A percentile compares a stretch with the other conserved stretches of the same genome.
Conservation (phyloP, 257 asterid genomes). For the Dorcoceras hygrometricum region DNA sequence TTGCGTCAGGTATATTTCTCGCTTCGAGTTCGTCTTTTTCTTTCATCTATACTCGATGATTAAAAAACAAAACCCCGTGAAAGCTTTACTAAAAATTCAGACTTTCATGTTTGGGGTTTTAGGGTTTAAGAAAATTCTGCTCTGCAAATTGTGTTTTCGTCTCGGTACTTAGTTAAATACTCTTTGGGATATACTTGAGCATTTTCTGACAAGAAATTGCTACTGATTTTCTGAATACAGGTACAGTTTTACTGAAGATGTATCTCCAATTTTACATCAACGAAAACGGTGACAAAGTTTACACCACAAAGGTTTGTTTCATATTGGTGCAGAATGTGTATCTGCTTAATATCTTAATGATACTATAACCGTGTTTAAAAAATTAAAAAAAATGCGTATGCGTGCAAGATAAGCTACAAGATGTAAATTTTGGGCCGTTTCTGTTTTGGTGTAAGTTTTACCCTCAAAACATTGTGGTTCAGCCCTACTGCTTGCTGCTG, state of each 20-base stretch:
- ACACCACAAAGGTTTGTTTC: constrained; percentile 43
- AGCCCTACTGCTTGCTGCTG: not conserved
- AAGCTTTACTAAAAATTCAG: not conserved
- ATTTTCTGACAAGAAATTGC: not conserved
- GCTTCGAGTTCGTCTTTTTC: not conserved
- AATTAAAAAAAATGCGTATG: not conserved
- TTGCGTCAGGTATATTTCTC: not conserved
- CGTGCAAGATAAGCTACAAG: no score
- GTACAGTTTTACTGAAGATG: constrained; percentile 30
- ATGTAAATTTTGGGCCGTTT: no score
- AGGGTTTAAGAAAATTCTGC: not conserved
- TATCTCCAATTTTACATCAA: constrained; percentile 53
- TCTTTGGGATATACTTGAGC: not conserved
- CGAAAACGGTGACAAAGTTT: constrained; percentile 50
- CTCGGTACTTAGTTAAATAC: not conserved
- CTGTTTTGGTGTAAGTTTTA: not conserved
- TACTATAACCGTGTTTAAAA: not conserved
- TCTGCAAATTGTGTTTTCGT: not conserved
- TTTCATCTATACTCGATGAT: not conserved
- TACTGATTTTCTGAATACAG: constrained; percentile 23
- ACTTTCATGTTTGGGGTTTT: not conserved
- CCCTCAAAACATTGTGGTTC: not conserved
- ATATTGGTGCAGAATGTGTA: not conserved
- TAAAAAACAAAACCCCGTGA: not conserved
- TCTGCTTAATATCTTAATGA: not conserved